Evolutionary conservation across 2,329 filamentous ascomycete species (phyloP).

Genomic region (Geosmithia morbida): DNA sequence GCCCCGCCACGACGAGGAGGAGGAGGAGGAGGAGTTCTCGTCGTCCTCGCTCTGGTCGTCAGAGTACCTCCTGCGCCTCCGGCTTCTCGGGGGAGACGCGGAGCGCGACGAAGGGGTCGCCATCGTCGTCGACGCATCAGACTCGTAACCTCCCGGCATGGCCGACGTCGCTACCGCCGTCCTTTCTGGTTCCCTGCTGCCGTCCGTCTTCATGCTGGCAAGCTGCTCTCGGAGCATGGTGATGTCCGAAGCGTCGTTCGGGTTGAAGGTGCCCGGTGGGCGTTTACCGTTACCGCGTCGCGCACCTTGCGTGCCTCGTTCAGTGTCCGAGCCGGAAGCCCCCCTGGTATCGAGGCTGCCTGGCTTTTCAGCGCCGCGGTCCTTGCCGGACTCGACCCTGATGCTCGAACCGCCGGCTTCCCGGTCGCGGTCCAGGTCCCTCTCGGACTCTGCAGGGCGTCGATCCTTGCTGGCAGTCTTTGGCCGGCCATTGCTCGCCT

Average conservation of each 20-base stretch:
- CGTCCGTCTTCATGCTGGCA: slow-evolving; percentile 21
- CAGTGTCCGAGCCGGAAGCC: slow-evolving; percentile 22
- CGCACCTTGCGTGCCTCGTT: slow-evolving; percentile 19
- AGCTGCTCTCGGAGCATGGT: slow-evolving; percentile 35
- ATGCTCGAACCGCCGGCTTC: not conserved
- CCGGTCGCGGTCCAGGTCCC: slow-evolving; percentile 1
- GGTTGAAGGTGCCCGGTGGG: slow-evolving; percentile 30
- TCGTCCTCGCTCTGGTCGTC: not conserved
- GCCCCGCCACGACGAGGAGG: slow-evolving; percentile 19
- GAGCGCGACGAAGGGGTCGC: slow-evolving; percentile 6
- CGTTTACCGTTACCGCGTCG: slow-evolving; percentile 22
- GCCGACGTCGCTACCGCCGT: not conserved
- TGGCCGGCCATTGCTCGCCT: slow-evolving; percentile 4
- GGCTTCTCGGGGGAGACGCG: slow-evolving; percentile 4
- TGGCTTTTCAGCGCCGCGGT: slow-evolving; percentile 22
- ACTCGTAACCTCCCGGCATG: not conserved
- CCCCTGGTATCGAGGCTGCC: slow-evolving; percentile 19
- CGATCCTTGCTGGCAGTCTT: not conserved
- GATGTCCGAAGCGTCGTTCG: slow-evolving; percentile 35
- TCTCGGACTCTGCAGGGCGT: not conserved
- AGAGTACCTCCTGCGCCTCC: slow-evolving; percentile 3
- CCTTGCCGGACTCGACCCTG: slow-evolving; percentile 10
- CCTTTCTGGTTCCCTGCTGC: not conserved
- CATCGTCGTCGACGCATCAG: not conserved
- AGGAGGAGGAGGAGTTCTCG: slow-evolving; percentile 16